phyloP scores from a whole-genome alignment of 495 filamentous ascomycete species.

The Hyaloscypha bicolor region DNA sequence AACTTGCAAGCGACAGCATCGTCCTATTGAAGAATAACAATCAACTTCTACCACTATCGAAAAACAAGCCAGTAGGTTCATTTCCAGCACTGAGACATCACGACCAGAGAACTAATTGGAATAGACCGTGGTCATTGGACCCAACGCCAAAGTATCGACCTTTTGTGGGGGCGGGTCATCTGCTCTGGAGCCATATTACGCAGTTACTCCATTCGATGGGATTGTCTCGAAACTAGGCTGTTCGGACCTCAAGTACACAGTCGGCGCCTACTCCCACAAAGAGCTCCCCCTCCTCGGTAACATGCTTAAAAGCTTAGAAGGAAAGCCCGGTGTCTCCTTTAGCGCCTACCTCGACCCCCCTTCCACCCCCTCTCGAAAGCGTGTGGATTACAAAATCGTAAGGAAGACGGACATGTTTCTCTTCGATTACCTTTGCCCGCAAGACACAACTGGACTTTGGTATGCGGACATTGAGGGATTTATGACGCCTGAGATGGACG shows the following conservation, averaged over 20 bases:
- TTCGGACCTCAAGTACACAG: conserved; percentile 42
- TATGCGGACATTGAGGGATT: conserved; percentile 63
- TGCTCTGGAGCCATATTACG: conserved; percentile 65
- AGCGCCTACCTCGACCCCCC: conserved; percentile 59
- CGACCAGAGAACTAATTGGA: not conserved
- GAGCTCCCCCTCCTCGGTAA: conserved; percentile 56
- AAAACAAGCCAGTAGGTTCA: conserved; percentile 49
- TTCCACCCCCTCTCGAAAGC: conserved; percentile 40
- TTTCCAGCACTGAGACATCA: not conserved
- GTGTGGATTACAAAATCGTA: conserved; percentile 56
- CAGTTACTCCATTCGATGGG: conserved; percentile 65
- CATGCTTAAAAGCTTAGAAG: conserved; percentile 46
- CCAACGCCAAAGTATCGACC: conserved; percentile 68
- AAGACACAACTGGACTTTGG: conserved; percentile 54
- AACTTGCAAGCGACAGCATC: conserved; percentile 65
- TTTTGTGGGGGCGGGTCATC: conserved; percentile 73
- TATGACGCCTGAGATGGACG: conserved; percentile 55
- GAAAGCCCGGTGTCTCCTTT: conserved; percentile 57
- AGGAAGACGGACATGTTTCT: conserved; percentile 55
- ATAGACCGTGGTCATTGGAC: conserved; percentile 55
- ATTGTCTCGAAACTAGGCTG: conserved; percentile 46
- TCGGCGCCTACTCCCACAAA: conserved; percentile 62
- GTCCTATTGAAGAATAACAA: conserved; percentile 73
- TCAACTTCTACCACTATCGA: conserved; percentile 63
- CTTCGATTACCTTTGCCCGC: conserved; percentile 62